These are phyloP conservation scores for Paradendryphiella salina DNA, from an alignment of 2,329 filamentous ascomycete genomes.

Conservation along the genomic window DNA sequence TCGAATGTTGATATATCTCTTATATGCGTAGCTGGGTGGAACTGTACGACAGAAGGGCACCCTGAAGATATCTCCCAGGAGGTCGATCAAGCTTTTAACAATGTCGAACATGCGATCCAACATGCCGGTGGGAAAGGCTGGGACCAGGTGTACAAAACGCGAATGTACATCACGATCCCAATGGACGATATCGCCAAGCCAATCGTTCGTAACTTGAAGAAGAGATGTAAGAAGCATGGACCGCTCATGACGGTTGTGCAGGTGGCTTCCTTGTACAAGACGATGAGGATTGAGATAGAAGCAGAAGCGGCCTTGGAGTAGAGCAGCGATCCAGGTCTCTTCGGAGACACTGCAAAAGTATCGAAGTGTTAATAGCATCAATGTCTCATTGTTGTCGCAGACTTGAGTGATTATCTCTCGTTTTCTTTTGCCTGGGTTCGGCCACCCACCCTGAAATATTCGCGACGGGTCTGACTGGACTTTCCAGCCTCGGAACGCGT, in stretches of 20 bases:
- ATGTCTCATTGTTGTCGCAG: too few relatives aligned
- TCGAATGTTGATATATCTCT: neutral
- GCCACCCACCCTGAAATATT: too few relatives aligned
- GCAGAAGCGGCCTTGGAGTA: constrained; percentile 19
- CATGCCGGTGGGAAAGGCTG: constrained; percentile 58
- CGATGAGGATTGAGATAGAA: constrained; percentile 35
- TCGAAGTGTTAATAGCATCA: too few relatives aligned
- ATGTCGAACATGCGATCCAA: constrained; percentile 57
- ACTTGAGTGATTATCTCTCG: too few relatives aligned
- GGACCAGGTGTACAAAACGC: constrained; percentile 51
- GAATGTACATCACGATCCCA: constrained; percentile 22
- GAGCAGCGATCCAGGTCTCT: too few relatives aligned
- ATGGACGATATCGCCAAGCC: constrained; percentile 19
- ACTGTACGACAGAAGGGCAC: constrained; percentile 27
- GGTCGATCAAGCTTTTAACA: constrained; percentile 54
- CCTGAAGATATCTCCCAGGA: constrained; percentile 23
- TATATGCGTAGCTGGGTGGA: constrained; percentile 28
- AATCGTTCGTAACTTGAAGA: constrained; percentile 22
- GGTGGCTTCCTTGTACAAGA: constrained; percentile 25
- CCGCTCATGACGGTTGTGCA: constrained; percentile 31
- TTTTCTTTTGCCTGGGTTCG: too few relatives aligned
- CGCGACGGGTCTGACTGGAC: too few relatives aligned
- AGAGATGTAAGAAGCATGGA: constrained; percentile 29
- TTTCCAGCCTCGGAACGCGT: too few relatives aligned
- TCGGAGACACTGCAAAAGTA: too few relatives aligned